These are phyloP conservation scores for Quercus rubra DNA, from an alignment of 306 rosid species.

Conservation along the genomic window DNA sequence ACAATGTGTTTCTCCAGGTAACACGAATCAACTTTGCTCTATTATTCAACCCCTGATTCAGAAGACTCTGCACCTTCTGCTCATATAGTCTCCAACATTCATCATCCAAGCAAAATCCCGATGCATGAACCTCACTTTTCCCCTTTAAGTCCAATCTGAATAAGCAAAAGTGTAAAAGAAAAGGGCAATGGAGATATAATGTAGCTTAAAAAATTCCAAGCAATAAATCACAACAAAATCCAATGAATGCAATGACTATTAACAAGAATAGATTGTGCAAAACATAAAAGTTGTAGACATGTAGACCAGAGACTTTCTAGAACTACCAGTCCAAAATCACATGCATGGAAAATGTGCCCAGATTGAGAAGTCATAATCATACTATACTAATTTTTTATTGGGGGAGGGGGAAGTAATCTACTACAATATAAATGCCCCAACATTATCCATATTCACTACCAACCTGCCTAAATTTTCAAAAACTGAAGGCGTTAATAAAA, in stretches of 20 bases:
- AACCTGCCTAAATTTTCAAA: too few relatives aligned
- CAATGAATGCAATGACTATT: neutral
- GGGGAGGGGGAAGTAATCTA: too few relatives aligned
- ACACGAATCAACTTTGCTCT: slow-evolving; percentile 75
- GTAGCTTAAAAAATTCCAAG: slow-evolving; percentile 14
- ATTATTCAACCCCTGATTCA: slow-evolving; percentile 69
- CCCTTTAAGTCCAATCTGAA: slow-evolving; percentile 77
- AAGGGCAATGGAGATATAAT: neutral
- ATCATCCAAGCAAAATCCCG: slow-evolving; percentile 75
- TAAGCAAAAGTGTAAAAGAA: slow-evolving; percentile 23
- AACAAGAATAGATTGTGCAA: slow-evolving; percentile 7
- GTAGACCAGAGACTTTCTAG: neutral
- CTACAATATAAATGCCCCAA: too few relatives aligned
- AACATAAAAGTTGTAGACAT: neutral
- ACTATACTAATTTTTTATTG: too few relatives aligned
- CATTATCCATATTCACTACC: too few relatives aligned
- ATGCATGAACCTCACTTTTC: slow-evolving; percentile 47
- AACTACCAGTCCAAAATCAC: neutral
- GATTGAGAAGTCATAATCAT: neutral
- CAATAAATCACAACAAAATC: slow-evolving; percentile 15
- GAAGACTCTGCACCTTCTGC: slow-evolving; percentile 66
- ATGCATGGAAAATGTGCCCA: neutral
- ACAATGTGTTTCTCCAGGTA: slow-evolving; percentile 65
- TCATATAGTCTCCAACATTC: slow-evolving; percentile 94
- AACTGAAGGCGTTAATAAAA: neutral